These are phyloP conservation scores for Dittrichia graveolens DNA, from an alignment of 129 eudicot genomes.

Conservation along the genomic window DNA sequence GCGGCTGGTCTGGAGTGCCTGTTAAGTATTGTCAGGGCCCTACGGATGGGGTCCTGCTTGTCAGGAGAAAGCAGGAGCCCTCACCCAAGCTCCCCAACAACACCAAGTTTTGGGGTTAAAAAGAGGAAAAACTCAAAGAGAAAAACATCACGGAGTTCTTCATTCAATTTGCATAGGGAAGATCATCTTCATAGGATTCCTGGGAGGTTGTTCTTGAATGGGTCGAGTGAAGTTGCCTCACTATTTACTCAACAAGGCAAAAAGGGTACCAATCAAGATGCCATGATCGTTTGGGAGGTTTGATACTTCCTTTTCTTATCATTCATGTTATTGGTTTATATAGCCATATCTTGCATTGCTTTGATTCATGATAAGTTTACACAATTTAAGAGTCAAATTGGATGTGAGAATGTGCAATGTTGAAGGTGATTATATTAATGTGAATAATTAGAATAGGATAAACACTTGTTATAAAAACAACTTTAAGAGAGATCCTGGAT, in stretches of 20 bases:
- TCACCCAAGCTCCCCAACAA: constrained; percentile 60
- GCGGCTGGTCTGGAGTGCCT: constrained; percentile 90
- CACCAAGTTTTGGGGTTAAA: constrained; percentile 38
- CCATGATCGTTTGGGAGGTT: constrained; percentile 99
- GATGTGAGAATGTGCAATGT: neutral
- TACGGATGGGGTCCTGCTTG: constrained; percentile 99
- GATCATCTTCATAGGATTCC: constrained; percentile 72
- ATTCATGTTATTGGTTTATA: neutral
- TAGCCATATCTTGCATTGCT: neutral
- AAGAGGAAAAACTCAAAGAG: constrained; percentile 53
- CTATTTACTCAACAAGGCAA: constrained; percentile 89
- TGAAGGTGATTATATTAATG: neutral
- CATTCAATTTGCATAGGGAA: constrained; percentile 67
- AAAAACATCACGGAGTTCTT: constrained; percentile 64
- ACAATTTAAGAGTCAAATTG: neutral
- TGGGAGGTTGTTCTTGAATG: constrained; percentile 76
- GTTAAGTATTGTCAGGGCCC: constrained; percentile 84
- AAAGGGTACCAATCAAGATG: constrained; percentile 99
- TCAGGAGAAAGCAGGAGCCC: constrained; percentile 96
- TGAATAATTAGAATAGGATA: neutral
- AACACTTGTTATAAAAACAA: neutral
- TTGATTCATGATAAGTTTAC: neutral
- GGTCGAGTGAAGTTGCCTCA: constrained; percentile 78
- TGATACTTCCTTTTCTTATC: constrained; percentile 12
- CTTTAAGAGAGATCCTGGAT: neutral